Evolutionary conservation across 148 eudicot species (phyloP), one percentile per base, ranked within the genome.

Genomic region (Chenopodium album): DNA sequence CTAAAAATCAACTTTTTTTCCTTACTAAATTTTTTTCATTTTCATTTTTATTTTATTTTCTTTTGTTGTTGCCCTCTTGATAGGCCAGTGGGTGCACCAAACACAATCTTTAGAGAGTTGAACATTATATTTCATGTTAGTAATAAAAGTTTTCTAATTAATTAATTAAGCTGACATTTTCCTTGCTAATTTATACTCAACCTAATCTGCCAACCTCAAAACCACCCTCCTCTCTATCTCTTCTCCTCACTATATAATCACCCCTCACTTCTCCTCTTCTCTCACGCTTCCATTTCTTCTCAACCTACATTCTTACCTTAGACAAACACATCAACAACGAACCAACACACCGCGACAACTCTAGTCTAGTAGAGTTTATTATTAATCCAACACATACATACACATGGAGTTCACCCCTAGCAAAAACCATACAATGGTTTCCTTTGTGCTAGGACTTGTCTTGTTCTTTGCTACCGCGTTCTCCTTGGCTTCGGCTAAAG

Each of bases 401-500:
- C 7, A 52, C 62, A 69, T 52, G 67, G 28, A 76, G 69, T 52
- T 74, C 31, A 29, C 5, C 28, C 26, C 32, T 23, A 80, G 59
- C 63, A 81, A 78, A 63, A 44, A 59, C 79, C 84, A 74, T 82
- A 84, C 71, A 71, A 81, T 46, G 47, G 16, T 9, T 78, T 66
- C 80, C 20, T 76, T 37, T 76, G 28, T 78, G 79, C 78, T 81
- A 85, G 41, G 85, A 79, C 60, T 79, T 81, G 79, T 75, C 76
- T 34, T 83, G 64, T 78, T 79, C 79, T 50, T 86, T 82, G 76
- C 75, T 85, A 79, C 84, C 50, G 81, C 78, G 9, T 71, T 91
- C n/a, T 84, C 85, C 34, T 75, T 79, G 17, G 88, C 90, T 17
- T 82, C 87, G 29, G 91, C 94, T 9, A 86, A 81, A 85, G 86